phyloP scores from a whole-genome alignment of 2,329 filamentous ascomycete species.

The Elsinoe perseae region DNA sequence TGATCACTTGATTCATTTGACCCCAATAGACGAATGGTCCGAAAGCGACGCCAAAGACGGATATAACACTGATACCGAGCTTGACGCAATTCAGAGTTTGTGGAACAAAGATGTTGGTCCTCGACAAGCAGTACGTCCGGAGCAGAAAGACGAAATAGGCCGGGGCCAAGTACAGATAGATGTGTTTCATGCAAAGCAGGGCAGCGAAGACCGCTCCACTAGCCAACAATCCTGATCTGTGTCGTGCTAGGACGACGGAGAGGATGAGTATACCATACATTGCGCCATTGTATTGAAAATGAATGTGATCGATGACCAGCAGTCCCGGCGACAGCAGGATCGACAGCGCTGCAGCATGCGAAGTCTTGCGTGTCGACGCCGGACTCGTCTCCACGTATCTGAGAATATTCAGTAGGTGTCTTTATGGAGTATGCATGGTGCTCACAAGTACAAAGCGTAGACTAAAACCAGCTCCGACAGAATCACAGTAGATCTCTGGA shows the following conservation, averaged over 20 bases:
- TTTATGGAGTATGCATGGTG: not conserved
- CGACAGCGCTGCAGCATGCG: conserved; percentile 80
- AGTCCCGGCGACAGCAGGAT: conserved; percentile 86
- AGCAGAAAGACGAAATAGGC: conserved; percentile 93
- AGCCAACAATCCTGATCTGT: conserved; percentile 62
- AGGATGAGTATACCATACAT: conserved; percentile 85
- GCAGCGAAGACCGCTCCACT: conserved; percentile 79
- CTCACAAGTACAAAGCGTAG: conserved; percentile 70
- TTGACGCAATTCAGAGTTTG: conserved; percentile 74
- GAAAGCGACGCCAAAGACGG: conserved; percentile 72
- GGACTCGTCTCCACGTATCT: conserved; percentile 71
- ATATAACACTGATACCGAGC: conserved; percentile 63
- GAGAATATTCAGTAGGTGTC: conserved; percentile 20
- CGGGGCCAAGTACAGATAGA: conserved; percentile 91
- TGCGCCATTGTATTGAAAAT: conserved; percentile 98
- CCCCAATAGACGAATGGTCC: conserved; percentile 77
- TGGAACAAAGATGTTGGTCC: conserved; percentile 31
- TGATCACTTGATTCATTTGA: conserved; percentile 76
- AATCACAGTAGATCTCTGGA: conserved; percentile 85
- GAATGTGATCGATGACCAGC: conserved; percentile 94
- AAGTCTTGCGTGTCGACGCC: conserved; percentile 58
- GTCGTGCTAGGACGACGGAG: conserved; percentile 75
- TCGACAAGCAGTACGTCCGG: conserved; percentile 76
- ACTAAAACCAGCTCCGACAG: conserved; percentile 74
- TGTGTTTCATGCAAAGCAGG: conserved; percentile 91